Base-by-base conservation (phyloP, 495 filamentous ascomycete species). In the Aspergillus heteromorphus region DNA sequence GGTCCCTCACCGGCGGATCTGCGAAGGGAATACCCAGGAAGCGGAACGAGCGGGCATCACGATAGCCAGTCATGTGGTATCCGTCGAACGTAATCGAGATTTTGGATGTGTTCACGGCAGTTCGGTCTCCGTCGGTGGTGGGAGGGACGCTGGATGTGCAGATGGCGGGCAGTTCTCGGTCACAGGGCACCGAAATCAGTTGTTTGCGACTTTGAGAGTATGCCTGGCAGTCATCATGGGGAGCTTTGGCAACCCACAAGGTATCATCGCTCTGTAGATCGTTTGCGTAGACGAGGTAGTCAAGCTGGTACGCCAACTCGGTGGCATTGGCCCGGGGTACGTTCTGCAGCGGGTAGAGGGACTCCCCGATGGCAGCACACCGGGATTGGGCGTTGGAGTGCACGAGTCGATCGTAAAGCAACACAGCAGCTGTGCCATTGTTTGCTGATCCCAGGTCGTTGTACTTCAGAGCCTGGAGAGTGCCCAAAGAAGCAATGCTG, bases 11-110 rank as follows among this genome's bases (percentile, higher is more conserved):
- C 0, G 76, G 76, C 16, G 66, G 58, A 48, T 78, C 64, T 11
- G 79, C 79, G 45, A 77, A 81, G 7, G 73, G 74, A 10, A 81
- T 69, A 2, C 78, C 78, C 2, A 75, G 61, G 56, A 83, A 83
- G 4, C 76, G 74, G 62, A 79, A 81, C 10, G 75, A 79, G 41
- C 75, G 76, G 29, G 75, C 67, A 62, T 82, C 76, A n/a, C 77
- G 69, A 54, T 71, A 78, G 4, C 79, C 79, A 1, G 63, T 64
- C 41, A 70, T 0, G n/a, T 30, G 60, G 48, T 65, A 67, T 9
- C 40, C 51, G 1, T 61, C 25, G 8, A 52, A 58, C 9, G 65
- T 55, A 48, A 73, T 70, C 1, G 58, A 64, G 40, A 79, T 65
- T n/a, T 65, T 67, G 18, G 66, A 65, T 16, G 56, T 58, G 9